Base-by-base conservation (phyloP, 2,329 filamentous ascomycete genomes). In the Colletotrichum sidae region DNA sequence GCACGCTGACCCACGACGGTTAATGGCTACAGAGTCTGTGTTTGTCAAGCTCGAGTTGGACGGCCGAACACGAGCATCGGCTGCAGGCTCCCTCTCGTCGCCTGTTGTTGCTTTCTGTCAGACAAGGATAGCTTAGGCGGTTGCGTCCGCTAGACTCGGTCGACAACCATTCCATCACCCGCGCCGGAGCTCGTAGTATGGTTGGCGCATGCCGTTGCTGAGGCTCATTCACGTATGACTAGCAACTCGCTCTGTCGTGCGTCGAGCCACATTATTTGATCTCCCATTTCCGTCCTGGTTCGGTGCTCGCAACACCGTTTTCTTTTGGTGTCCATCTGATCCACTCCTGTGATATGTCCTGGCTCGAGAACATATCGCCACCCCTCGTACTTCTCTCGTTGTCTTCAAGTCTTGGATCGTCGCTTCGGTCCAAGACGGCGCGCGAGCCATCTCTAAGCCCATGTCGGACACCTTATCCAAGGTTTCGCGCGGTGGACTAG, bases 31-130 rank as follows among this genome's bases (percentile, higher is more conserved):
- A 51, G 47, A 55, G 15, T 53, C 39, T 45, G 56, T 49, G 39
- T 34, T 60, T 60, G 56, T 39, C 53, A 52, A 51, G 42, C 49
- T 39, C 49, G 52, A 37, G 39, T 38, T 11, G 12, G 11, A n/a
- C 25, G 33, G 33, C 63, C 37, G 46, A 49, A 65, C 52, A 62
- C 58, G 63, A 65, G 46, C 46, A 34, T 13, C 33, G 62, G 45
- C 39, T 51, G 51, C 62, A 13, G n/a, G 34, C 37, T 51, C 37
- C 38, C 45, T 42, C 38, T 46, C 37, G 17, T 55, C 41, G 17
- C 34, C 51, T 55, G 58, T 45, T 42, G 39, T 17, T 38, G 46
- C 49, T 33, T 11, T 12, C 54, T 25, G 39, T 44, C 44, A 13
- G 56, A 15, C 13, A 37, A 39, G 44, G 39, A 61, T 39, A 47